A percentile compares a stretch with the other conserved stretches of the same genome.
Evolutionary conservation across 75 land plant species (phyloP).

Genomic region (Pinus tabuliformis): DNA sequence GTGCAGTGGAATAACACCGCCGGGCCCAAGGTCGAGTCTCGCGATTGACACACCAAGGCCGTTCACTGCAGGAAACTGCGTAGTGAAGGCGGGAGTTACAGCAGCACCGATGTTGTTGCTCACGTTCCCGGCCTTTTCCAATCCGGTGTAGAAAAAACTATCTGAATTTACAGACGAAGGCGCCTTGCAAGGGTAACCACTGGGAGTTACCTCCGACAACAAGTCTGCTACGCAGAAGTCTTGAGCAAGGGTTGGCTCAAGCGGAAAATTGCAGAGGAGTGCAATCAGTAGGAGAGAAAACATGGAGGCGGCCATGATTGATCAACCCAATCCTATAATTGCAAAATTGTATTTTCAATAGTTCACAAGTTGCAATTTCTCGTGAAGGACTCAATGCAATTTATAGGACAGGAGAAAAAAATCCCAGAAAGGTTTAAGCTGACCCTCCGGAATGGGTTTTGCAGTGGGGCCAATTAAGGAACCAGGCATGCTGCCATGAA

Average conservation of each 20-base stretch:
- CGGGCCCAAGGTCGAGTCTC: conserved; percentile 52
- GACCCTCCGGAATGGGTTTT: too few relatives aligned
- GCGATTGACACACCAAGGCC: conserved; percentile 67
- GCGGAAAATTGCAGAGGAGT: conserved; percentile 9
- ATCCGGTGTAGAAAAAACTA: conserved; percentile 51
- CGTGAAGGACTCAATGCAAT: too few relatives aligned
- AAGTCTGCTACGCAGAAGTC: conserved; percentile 76
- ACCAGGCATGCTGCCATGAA: too few relatives aligned
- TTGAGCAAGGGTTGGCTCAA: conserved; percentile 17
- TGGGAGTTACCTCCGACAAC: conserved; percentile 15
- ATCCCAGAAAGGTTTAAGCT: too few relatives aligned
- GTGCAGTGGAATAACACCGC: conserved; percentile 74
- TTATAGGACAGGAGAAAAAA: too few relatives aligned
- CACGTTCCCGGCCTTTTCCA: conserved; percentile 41
- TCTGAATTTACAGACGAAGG: conserved; percentile 15
- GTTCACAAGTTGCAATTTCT: too few relatives aligned
- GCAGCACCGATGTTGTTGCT: conserved; percentile 56
- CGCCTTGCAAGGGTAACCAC: conserved; percentile 54
- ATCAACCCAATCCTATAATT: too few relatives aligned
- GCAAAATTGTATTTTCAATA: too few relatives aligned
- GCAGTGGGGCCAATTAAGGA: too few relatives aligned
- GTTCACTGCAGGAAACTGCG: conserved; percentile 73
- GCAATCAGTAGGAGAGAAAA: too few relatives aligned
- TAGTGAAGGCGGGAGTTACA: conserved; percentile 53
- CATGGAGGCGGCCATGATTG: too few relatives aligned